Conservation (phyloP, 495 filamentous ascomycete genomes). For the Penicillium canescens region DNA sequence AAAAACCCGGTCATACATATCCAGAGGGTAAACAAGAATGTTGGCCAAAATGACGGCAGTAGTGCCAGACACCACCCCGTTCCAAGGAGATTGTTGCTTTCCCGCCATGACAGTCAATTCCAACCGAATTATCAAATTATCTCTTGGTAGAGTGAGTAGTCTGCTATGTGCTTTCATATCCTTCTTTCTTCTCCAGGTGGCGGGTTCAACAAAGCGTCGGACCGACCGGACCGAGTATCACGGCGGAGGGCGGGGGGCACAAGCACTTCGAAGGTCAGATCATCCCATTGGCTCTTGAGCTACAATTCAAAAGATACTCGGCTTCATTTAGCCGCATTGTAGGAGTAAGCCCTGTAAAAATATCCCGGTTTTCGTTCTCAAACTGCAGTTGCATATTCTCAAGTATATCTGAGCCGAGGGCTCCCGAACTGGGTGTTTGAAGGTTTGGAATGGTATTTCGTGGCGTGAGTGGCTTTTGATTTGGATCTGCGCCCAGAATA, state of each 20-base stretch:
- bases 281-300: constrained; percentile 3
- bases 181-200: not conserved
- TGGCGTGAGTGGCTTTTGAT: constrained; percentile 3
- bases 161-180: not conserved
- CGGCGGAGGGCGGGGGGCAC: no score
- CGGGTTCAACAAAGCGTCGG: constrained; percentile 3
- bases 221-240: constrained; percentile 11
- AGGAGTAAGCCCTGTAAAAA: constrained; percentile 13
- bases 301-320: constrained; percentile 21
- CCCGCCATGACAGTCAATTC: not conserved
- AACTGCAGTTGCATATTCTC: not conserved
- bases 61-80: constrained; percentile 14
- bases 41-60: constrained; percentile 17
- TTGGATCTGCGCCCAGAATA: constrained; percentile 13
- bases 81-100: constrained; percentile 14
- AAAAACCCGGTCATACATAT: constrained; percentile 7
- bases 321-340: constrained; percentile 21
- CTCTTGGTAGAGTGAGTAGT: no score
- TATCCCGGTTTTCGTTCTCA: not conserved
- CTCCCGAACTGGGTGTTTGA: constrained; percentile 15
- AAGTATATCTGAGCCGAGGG: constrained; percentile 9
- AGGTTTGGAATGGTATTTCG: constrained; percentile 6
- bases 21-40: constrained; percentile 15
- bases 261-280: not conserved
- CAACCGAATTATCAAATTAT: no score